These are phyloP conservation scores for Trichosporon sp. DNA, from an alignment of 1,284 basidiomycete species.

Conservation along the genomic window DNA sequence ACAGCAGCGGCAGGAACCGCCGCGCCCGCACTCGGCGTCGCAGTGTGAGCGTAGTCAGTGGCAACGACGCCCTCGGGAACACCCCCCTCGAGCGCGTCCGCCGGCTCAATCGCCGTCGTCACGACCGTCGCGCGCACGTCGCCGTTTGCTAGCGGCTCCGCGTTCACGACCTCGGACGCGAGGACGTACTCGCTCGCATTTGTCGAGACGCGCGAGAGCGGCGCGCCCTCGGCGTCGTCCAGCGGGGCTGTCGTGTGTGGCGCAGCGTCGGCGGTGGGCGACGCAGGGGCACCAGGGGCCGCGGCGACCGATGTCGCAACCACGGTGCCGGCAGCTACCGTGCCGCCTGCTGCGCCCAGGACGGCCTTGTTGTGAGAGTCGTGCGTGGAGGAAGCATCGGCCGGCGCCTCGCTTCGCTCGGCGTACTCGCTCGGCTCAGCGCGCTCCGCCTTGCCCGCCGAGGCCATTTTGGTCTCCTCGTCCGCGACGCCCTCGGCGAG, in stretches of 20 bases:
- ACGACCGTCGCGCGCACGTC: neutral
- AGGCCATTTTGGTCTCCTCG: neutral
- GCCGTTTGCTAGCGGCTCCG: neutral
- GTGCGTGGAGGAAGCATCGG: neutral
- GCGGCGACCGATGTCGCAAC: neutral
- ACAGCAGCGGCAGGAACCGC: neutral
- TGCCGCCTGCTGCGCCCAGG: too few species aligned
- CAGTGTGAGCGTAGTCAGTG: neutral
- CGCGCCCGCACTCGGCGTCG: neutral
- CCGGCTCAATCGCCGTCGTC: neutral
- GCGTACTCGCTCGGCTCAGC: too few species aligned
- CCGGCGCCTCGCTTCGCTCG: too few species aligned
- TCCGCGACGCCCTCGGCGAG: neutral
- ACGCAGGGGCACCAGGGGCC: neutral
- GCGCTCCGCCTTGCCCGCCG: neutral
- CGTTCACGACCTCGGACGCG: neutral
- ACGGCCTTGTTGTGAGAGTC: too few species aligned
- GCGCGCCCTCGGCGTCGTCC: neutral
- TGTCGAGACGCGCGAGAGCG: neutral
- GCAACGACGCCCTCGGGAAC: neutral
- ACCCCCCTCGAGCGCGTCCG: neutral
- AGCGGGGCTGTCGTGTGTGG: neutral
- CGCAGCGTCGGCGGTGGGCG: neutral
- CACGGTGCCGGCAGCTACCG: neutral
- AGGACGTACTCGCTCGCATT: neutral